A percentile compares a stretch with the other conserved stretches of the same genome.
phyloP scores from a whole-genome alignment of 2,329 filamentous ascomycete genomes.

The Penicillium sp. region DNA sequence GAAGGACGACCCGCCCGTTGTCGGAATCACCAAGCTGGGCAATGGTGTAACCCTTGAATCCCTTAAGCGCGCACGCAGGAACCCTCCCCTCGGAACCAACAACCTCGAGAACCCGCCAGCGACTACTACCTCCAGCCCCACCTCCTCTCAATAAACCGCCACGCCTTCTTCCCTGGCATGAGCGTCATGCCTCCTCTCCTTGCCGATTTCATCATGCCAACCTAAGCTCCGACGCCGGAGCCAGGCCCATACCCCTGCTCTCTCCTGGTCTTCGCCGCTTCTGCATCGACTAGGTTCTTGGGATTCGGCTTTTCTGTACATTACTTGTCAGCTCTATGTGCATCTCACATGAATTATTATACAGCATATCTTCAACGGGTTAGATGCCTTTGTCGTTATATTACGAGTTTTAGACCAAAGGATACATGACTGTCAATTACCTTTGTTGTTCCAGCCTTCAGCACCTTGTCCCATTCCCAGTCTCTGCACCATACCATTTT shows the following conservation, averaged over 20 bases:
- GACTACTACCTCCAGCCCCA: slow-evolving; percentile 38
- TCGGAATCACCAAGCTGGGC: slow-evolving; percentile 87
- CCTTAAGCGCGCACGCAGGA: slow-evolving; percentile 76
- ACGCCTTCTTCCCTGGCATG: slow-evolving; percentile 10
- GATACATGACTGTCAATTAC: slow-evolving; percentile 27
- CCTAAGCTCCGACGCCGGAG: slow-evolving; percentile 57
- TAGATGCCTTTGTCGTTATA: slow-evolving; percentile 24
- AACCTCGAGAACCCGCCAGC: slow-evolving; percentile 34
- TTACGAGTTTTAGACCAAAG: slow-evolving; percentile 35
- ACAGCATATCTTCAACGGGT: neutral
- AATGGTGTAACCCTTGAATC: slow-evolving; percentile 80
- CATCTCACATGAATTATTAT: slow-evolving; percentile 17
- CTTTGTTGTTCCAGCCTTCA: slow-evolving; percentile 43
- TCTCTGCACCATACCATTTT: slow-evolving; percentile 57
- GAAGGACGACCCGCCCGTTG: slow-evolving; percentile 85
- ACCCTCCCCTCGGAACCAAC: slow-evolving; percentile 52
- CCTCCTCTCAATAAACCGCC: slow-evolving; percentile 38
- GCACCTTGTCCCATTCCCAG: slow-evolving; percentile 55
- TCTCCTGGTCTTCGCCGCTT: slow-evolving; percentile 47
- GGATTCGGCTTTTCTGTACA: slow-evolving; percentile 42
- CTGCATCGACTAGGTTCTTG: slow-evolving; percentile 41
- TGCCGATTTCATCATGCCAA: slow-evolving; percentile 17
- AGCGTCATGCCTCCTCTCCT: slow-evolving; percentile 13
- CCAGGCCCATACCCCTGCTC: slow-evolving; percentile 58
- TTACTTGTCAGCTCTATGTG: slow-evolving; percentile 43